A percentile compares a stretch with the other conserved stretches of the same genome.
Conservation (phyloP, 495 filamentous ascomycete genomes). For the Talaromyces nanjingensis region DNA sequence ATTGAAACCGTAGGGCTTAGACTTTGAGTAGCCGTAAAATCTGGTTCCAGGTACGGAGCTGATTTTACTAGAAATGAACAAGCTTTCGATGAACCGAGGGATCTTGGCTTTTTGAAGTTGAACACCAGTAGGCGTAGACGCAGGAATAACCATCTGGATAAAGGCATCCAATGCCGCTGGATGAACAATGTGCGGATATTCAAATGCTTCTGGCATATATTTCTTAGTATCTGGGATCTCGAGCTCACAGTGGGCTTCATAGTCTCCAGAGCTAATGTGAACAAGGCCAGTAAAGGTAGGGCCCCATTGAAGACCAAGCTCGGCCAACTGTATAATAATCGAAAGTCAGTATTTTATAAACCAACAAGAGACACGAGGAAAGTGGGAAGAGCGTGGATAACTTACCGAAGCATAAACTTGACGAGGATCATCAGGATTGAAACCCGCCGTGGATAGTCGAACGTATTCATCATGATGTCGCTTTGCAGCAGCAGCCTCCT, state of each 20-base stretch:
- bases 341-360: not conserved
- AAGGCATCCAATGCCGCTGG: constrained; percentile 31
- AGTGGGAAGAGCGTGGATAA: not conserved
- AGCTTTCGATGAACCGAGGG: constrained; percentile 20
- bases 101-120: constrained; percentile 16
- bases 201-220: constrained; percentile 22
- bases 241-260: constrained; percentile 11
- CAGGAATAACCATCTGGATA: constrained; percentile 21
- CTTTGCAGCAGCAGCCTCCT: not conserved
- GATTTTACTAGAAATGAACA: constrained; percentile 21
- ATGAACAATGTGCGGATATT: constrained; percentile 27
- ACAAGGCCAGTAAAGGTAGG: not conserved
- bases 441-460: not conserved
- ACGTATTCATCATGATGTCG: not conserved
- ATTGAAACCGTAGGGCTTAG: not conserved
- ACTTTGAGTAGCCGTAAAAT: constrained; percentile 17
- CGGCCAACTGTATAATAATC: not conserved
- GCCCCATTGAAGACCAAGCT: not conserved
- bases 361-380: not conserved
- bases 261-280: not conserved
- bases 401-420: not conserved
- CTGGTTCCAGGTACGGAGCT: constrained; percentile 12
- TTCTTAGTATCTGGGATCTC: constrained; percentile 20
- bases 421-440: not conserved
- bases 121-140: constrained; percentile 12